Conservation (phyloP, 78 protist species). For the Cavenderia fasciculata region DNA sequence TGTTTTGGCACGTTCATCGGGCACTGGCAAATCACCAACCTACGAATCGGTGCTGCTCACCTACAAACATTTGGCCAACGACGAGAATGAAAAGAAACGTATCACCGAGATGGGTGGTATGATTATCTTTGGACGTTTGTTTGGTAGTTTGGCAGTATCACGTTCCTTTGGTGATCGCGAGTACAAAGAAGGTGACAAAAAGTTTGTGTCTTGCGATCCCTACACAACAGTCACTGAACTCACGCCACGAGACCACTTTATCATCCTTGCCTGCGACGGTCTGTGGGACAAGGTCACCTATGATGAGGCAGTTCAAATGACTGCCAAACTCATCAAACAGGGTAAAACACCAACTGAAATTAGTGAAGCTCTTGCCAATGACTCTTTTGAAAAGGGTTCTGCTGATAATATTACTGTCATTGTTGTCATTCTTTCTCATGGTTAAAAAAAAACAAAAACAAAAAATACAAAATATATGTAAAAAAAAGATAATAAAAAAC, state of each 20-base stretch:
- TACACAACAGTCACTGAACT: conserved; percentile 9
- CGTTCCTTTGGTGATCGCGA: conserved; percentile 84
- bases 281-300: conserved; percentile 79
- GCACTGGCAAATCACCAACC: background rate
- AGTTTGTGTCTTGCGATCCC: conserved; percentile 77
- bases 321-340: conserved; percentile 20
- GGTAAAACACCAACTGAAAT: conserved; percentile 63
- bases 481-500: background rate
- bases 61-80: conserved; percentile 76
- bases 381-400: conserved; percentile 66
- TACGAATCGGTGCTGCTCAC: conserved; percentile 38
- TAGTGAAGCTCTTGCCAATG: conserved; percentile 35
- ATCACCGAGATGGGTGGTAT: conserved; percentile 82
- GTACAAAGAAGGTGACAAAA: conserved; percentile 78
- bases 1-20: conserved; percentile 32
- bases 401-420: conserved; percentile 70
- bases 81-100: conserved; percentile 60
- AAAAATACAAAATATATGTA: too few species aligned
- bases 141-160: conserved; percentile 79
- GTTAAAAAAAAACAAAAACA: too few species aligned
- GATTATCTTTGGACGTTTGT: conserved; percentile 80
- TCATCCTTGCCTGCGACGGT: conserved; percentile 84
- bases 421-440: conserved; percentile 44
- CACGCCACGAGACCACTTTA: conserved; percentile 71
- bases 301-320: conserved; percentile 36